Evolutionary conservation across 257 asterid species (phyloP), one percentile per base, ranked within the genome.

Genomic region (Misopates orontium): DNA sequence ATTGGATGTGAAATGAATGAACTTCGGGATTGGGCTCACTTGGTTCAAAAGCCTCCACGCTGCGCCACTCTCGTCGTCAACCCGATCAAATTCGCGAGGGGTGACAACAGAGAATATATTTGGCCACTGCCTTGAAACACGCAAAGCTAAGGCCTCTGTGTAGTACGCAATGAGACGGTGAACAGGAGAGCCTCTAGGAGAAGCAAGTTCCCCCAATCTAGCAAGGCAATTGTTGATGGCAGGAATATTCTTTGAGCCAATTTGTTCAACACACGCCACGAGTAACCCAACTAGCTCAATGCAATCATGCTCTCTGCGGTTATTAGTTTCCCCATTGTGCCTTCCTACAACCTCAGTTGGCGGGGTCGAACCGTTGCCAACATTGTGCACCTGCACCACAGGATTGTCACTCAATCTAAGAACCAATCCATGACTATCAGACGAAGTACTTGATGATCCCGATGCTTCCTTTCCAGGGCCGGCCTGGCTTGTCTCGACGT

Each of bases 151-250:
- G 44, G 87, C 99, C 85, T 94, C 99, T 0, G 99, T 88, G 88
- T 80, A 94, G 77, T 90, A 94, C 17, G 96, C 87, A 1, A 77
- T 76, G 28, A 94, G 79, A 39, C 99, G 95, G 71, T 82, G 89
- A 1, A 90, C 60, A 0, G 95, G 79, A 39, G 97, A 79, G 51
- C 96, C 96, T 17, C 79, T 77, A 0, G 98, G 98, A 39, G 98
- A 94, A 21, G 98, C 95, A n/a, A 88, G 90, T 72, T 86, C 91
- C 3, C 99, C 99, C 2, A 94, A 81, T 61, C 96, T 84, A 19
- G 85, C 83, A 11, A 94, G 82, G 68, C 82, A 80, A 68, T 86
- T 95, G 75, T 78, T 83, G 10, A 84, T 54, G 0, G 78, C 79
- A 4, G 94, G 69, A 18, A 88, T 62, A 77, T 94, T 86, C 59